Percentiles rank a stretch among this genome's conserved stretches.
These are phyloP conservation scores for Penicillium sp. DNA, from an alignment of 2,329 filamentous ascomycete genomes.

Conservation along the genomic window DNA sequence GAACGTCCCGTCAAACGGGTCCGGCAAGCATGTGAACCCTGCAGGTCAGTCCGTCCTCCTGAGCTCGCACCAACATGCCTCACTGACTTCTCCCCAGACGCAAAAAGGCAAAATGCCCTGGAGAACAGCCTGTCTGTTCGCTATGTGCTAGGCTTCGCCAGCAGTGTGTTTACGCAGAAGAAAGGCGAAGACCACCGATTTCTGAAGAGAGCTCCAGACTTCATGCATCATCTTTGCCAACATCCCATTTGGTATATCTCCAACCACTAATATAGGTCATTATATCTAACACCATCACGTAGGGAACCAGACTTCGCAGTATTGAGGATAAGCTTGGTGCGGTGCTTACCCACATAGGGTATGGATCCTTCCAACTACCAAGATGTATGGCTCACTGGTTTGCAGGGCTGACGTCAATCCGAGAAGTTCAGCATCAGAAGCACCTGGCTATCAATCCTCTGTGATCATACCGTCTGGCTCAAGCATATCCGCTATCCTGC, in stretches of 20 bases:
- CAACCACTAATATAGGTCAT: background rate
- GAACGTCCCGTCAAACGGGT: constrained; percentile 34
- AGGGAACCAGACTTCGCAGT: constrained; percentile 33
- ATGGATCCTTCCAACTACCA: constrained; percentile 8
- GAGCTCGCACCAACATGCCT: background rate
- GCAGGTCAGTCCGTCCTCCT: constrained; percentile 27
- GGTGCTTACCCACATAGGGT: constrained; percentile 36
- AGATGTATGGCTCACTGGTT: background rate
- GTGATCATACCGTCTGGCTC: constrained; percentile 7
- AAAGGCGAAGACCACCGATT: constrained; percentile 22
- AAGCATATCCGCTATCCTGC: constrained; percentile 27
- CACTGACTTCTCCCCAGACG: constrained; percentile 34
- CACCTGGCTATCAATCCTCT: constrained; percentile 5
- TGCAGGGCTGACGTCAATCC: constrained; percentile 10
- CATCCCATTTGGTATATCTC: constrained; percentile 20
- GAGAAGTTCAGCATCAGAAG: constrained; percentile 11
- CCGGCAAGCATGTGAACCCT: constrained; percentile 41
- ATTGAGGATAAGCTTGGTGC: constrained; percentile 32
- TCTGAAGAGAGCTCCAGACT: constrained; percentile 13
- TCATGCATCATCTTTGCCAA: constrained; percentile 7
- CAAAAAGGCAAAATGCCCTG: constrained; percentile 50
- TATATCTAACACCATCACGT: background rate
- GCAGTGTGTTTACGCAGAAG: constrained; percentile 42
- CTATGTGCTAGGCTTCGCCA: constrained; percentile 47
- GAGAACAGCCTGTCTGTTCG: constrained; percentile 47